A percentile compares a stretch with the other conserved stretches of the same genome.
Conservation (phyloP, 331 rosid genomes). For the Dryas integrifolia region DNA sequence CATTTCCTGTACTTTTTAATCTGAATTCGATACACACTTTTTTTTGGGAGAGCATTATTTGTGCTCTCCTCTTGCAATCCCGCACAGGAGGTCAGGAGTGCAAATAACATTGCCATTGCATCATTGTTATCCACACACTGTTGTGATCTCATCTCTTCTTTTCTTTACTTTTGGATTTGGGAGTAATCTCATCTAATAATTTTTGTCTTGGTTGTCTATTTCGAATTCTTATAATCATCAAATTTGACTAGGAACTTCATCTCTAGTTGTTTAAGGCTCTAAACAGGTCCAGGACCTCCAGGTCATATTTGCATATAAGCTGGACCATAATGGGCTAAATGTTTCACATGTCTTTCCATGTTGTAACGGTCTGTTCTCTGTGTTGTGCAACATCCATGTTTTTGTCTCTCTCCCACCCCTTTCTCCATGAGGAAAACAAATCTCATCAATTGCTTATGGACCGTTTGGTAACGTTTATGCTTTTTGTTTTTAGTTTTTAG, state of each 20-base stretch:
- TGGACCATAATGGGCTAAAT: not conserved
- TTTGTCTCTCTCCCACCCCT: not conserved
- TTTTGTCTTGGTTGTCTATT: not conserved
- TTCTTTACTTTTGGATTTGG: not conserved
- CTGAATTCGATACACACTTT: slow-evolving; percentile 1
- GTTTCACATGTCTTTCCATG: not conserved
- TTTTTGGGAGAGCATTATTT: not conserved
- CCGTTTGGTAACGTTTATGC: slow-evolving; percentile 16
- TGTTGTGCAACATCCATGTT: not conserved
- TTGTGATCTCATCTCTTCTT: not conserved
- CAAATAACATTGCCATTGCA: not conserved
- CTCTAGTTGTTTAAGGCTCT: not conserved
- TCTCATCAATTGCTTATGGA: not conserved
- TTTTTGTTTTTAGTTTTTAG: not conserved
- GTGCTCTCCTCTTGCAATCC: not conserved
- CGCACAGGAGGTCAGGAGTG: too few relatives aligned
- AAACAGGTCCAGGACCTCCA: not conserved
- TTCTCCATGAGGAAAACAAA: not conserved
- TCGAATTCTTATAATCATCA: not conserved
- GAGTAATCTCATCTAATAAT: not conserved
- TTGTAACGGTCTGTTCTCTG: not conserved
- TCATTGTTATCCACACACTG: not conserved
- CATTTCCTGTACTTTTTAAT: not conserved
- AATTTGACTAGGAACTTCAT: not conserved
- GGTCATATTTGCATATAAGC: not conserved